A percentile compares a stretch with the other conserved stretches of the same genome.
Evolutionary conservation across 805 yeast species (phyloP).

Genomic region (Pichia nakasei): DNA sequence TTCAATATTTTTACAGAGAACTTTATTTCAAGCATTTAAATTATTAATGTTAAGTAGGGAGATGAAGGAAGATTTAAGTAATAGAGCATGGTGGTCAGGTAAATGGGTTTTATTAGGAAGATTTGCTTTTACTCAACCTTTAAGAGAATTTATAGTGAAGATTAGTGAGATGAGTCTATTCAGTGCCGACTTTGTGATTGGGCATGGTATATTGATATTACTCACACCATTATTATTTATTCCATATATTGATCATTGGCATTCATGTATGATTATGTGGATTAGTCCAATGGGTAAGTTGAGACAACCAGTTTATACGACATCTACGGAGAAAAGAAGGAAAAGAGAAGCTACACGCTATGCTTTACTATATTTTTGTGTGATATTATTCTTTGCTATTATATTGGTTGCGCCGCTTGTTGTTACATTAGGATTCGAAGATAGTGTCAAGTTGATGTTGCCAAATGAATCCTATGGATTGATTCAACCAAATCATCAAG

Average conservation of each 20-base stretch:
- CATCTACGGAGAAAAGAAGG: constrained; percentile 31
- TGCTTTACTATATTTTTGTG: constrained; percentile 34
- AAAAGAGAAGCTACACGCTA: constrained; percentile 36
- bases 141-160: constrained; percentile 39
- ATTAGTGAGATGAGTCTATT: constrained; percentile 36
- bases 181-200: constrained; percentile 39
- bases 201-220: constrained; percentile 33
- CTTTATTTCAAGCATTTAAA: constrained; percentile 27
- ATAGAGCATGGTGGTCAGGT: constrained; percentile 49
- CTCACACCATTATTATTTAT: constrained; percentile 34
- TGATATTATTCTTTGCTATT: constrained; percentile 31
- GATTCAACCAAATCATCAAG: constrained; percentile 52
- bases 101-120: constrained; percentile 34
- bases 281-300: constrained; percentile 31
- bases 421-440: constrained; percentile 16
- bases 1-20: constrained; percentile 30
- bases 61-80: constrained; percentile 30
- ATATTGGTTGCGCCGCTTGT: constrained; percentile 43
- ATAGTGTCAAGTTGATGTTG: constrained; percentile 5
- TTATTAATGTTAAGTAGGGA: constrained; percentile 33
- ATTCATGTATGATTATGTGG: constrained; percentile 44
- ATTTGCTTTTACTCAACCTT: constrained; percentile 33
- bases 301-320: constrained; percentile 32
- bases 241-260: constrained; percentile 42
- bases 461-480: constrained; percentile 27